Base-by-base conservation (phyloP, 2,329 filamentous ascomycete genomes). In the Pseudogymnoascus sp. region DNA sequence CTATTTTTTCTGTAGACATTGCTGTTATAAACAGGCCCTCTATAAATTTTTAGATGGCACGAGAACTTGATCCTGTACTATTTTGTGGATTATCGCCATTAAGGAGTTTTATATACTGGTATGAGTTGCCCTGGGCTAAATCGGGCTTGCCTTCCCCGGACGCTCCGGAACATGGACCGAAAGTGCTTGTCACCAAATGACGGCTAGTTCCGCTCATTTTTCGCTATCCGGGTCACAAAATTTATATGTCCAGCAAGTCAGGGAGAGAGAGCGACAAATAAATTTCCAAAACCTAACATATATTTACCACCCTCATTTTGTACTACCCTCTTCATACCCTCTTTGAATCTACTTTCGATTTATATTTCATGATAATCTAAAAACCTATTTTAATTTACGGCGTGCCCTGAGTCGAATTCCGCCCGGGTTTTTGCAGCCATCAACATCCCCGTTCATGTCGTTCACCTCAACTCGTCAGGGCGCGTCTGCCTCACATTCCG, bases 171-270 rank as follows among this genome's bases (percentile, higher is more conserved):
- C 45, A 55, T 55, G 8, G 25, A 31, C 45, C 45, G 45, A 55
- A 55, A 18, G 45, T 55, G 45, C 25, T 18, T 55, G 45, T 55
- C 45, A 31, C 45, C 45, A 55, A 55, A 55, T 18, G 25, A 59
- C 58, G 58, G 58, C 58, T 59, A 59, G 58, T 37, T 59, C 58
- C 58, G 58, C 6, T 28, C 33, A 59, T 40, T 40, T 37, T 40
- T 59, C 58, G 58, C 37, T 59, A 59, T 59, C 58, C 37, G 58
- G 58, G 58, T 59, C 58, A 59, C 58, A 59, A 59, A 59, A 59
- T 59, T 59, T 59, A 59, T 59, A 40, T 37, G 33, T 59, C 45
- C 18, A 3, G 25, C 45, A 33, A 55, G 23, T 14, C 41, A 25
- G 7, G 43, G 41, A 52, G 43, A 52, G 43, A 28, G 18, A 43